A percentile compares a stretch with the other conserved stretches of the same genome.
phyloP scores from a whole-genome alignment of 2,329 filamentous ascomycete species.

The Lachnellula arida region DNA sequence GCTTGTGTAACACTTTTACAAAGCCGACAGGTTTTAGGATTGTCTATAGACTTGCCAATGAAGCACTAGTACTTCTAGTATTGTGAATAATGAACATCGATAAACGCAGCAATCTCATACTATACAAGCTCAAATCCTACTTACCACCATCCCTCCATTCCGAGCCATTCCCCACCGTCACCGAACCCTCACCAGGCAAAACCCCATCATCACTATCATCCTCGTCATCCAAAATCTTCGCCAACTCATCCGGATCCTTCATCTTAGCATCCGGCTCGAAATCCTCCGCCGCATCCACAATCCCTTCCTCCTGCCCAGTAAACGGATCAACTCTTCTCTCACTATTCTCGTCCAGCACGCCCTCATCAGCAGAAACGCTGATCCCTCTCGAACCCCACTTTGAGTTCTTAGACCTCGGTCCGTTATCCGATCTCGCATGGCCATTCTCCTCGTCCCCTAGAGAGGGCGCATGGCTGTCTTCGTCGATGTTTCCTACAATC shows the following conservation, averaged over 20 bases:
- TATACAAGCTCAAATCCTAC: neutral
- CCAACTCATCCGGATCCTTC: constrained; percentile 62
- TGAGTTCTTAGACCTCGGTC: constrained; percentile 1
- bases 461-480: constrained; percentile 21
- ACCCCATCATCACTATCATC: constrained; percentile 31
- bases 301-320: constrained; percentile 40
- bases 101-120: neutral
- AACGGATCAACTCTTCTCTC: constrained; percentile 35
- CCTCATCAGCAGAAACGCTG: constrained; percentile 62
- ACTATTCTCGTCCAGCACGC: constrained; percentile 47
- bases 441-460: constrained; percentile 25
- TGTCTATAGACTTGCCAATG: no score
- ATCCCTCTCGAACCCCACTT: constrained; percentile 61
- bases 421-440: neutral
- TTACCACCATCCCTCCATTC: constrained; percentile 24
- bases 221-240: constrained; percentile 53
- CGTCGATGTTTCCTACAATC: constrained; percentile 40
- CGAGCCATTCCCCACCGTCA: constrained; percentile 22
- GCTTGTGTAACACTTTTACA: no score
- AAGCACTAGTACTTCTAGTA: no score
- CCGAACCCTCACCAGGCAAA: constrained; percentile 10
- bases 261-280: constrained; percentile 61
- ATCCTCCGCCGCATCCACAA: constrained; percentile 37
- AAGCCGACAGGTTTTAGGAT: no score
- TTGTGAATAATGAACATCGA: neutral